phyloP scores from a whole-genome alignment of 768 basidiomycete genomes.

The Leucocoprinus sp. region DNA sequence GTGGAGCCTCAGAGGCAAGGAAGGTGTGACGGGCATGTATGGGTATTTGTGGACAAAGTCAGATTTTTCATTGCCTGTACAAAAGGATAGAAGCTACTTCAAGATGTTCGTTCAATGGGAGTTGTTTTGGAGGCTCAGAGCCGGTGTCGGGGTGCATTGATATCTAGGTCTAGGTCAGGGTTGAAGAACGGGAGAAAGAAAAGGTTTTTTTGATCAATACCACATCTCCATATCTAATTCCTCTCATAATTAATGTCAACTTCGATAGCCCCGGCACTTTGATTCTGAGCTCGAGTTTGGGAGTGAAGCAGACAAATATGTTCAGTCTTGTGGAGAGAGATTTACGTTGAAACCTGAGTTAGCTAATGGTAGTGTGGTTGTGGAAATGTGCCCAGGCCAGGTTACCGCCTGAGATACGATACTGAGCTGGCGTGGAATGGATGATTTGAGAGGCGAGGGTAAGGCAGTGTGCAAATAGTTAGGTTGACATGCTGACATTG shows the following conservation, averaged over 20 bases:
- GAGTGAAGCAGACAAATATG: slow-evolving; percentile 68
- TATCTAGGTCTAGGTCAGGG: no score
- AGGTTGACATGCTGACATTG: slow-evolving; percentile 21
- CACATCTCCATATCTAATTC: slow-evolving; percentile 5
- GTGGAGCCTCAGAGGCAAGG: background rate
- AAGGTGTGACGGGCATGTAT: background rate
- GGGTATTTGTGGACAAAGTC: slow-evolving; percentile 21
- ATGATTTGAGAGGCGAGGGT: slow-evolving; percentile 89
- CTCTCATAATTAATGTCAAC: background rate
- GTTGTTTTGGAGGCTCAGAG: background rate
- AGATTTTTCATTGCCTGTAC: slow-evolving; percentile 14
- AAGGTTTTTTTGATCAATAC: slow-evolving; percentile 2
- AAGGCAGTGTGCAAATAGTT: slow-evolving; percentile 96
- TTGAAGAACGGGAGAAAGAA: slow-evolving; percentile 13
- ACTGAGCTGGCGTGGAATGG: slow-evolving; percentile 99
- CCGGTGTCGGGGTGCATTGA: background rate
- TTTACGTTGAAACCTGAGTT: slow-evolving; percentile 88
- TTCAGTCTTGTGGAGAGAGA: slow-evolving; percentile 92
- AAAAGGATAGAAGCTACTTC: slow-evolving; percentile 10
- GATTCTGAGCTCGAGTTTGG: background rate
- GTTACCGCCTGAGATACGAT: slow-evolving; percentile 86
- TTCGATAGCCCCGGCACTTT: background rate
- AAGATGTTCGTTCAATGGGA: slow-evolving; percentile 10
- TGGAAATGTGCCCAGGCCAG: no score
- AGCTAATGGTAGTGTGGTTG: slow-evolving; percentile 2